Conservation (phyloP, 257 asterid species). For the Nicotiana paniculata region DNA sequence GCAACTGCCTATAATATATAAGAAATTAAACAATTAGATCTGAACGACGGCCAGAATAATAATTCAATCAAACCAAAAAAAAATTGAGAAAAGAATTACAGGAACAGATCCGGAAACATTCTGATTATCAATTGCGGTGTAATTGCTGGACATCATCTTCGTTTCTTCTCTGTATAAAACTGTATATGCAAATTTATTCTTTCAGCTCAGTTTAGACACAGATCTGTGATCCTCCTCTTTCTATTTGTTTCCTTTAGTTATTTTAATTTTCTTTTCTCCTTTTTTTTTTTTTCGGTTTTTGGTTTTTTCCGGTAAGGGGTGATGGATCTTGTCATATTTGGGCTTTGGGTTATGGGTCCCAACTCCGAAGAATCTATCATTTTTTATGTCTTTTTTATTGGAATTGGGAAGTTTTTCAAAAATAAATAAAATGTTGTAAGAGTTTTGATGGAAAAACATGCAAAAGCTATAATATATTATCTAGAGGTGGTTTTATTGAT, state of each 20-base stretch:
- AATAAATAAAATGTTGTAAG: too few relatives aligned
- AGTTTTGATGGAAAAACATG: too few relatives aligned
- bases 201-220: conserved; percentile 11
- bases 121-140: conserved; percentile 69
- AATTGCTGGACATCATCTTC: conserved; percentile 95
- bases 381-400: too few relatives aligned
- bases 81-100: conserved; percentile 21
- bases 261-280: background rate
- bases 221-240: conserved; percentile 15
- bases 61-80: background rate
- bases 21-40: conserved; percentile 18
- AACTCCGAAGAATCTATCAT: too few relatives aligned
- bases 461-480: too few relatives aligned
- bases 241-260: background rate
- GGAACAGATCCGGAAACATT: conserved; percentile 93
- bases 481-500: too few relatives aligned
- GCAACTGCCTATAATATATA: conserved; percentile 48
- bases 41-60: background rate
- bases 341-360: background rate
- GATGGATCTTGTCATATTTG: background rate
- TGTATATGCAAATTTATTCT: background rate
- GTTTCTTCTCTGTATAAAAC: background rate
- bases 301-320: background rate
- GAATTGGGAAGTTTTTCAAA: too few relatives aligned
- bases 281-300: background rate